Percentiles rank a stretch among this genome's conserved stretches.
Conservation (phyloP, 345 rosid species). For the Dipteronia dyeriana region DNA sequence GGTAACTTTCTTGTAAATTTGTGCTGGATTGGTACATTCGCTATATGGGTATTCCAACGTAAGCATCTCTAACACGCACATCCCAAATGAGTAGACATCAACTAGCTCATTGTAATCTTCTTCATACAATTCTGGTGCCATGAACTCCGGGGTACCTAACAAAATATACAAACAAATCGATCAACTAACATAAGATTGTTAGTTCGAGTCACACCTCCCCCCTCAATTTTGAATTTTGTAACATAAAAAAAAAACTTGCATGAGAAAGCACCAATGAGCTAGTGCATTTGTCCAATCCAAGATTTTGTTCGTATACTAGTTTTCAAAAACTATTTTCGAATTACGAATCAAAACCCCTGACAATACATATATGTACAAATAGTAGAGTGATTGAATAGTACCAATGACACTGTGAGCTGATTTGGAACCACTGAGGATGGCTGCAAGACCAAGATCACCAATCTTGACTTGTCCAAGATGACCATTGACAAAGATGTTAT, state of each 20-base stretch:
- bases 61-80: conserved; percentile 82
- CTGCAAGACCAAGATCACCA: conserved; percentile 72
- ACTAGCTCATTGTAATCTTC: conserved; percentile 83
- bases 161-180: not conserved
- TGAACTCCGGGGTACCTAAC: conserved; percentile 84
- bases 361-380: not conserved
- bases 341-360: not conserved
- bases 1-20: conserved; percentile 77
- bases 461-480: conserved; percentile 73
- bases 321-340: not conserved
- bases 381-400: conserved; percentile 2
- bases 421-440: conserved; percentile 50
- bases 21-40: conserved; percentile 72
- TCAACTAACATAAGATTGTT: not conserved
- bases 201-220: no score
- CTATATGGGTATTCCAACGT: conserved; percentile 81
- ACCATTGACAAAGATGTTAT: conserved; percentile 67
- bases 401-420: conserved; percentile 64
- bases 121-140: conserved; percentile 87
- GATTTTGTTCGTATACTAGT: no score
- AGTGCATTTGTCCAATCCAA: no score
- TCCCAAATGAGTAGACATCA: conserved; percentile 84
- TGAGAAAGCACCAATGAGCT: no score
- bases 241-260: no score
- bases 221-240: no score